These are phyloP conservation scores for Leishmania martiniquensis DNA, from an alignment of 208 protist genomes.

Conservation along the genomic window DNA sequence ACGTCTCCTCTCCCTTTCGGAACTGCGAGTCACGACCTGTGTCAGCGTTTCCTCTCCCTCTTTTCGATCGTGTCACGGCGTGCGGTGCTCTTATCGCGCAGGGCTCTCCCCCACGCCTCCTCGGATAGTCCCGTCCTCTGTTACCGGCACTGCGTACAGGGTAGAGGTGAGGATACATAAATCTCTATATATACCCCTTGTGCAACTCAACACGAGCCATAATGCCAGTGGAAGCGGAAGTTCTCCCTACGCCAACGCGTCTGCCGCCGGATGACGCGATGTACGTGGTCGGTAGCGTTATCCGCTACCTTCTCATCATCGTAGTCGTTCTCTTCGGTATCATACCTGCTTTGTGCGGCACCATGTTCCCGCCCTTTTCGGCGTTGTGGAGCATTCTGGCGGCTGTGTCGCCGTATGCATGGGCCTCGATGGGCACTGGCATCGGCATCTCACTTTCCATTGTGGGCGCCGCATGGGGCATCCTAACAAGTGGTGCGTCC, in stretches of 20 bases:
- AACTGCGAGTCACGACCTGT: background rate
- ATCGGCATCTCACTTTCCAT: constrained; percentile 87
- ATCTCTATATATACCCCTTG: background rate
- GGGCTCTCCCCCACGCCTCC: background rate
- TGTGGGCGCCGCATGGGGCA: constrained; percentile 88
- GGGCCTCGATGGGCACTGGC: constrained; percentile 80
- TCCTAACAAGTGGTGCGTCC: constrained; percentile 85
- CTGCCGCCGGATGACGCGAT: constrained; percentile 86
- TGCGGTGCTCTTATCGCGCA: background rate
- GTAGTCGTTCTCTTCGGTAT: constrained; percentile 78
- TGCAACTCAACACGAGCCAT: background rate
- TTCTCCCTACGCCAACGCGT: constrained; percentile 74
- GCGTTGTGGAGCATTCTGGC: constrained; percentile 77
- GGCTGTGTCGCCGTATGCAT: constrained; percentile 76
- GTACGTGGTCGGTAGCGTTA: constrained; percentile 53
- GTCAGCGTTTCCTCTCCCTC: background rate
- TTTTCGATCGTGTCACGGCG: background rate
- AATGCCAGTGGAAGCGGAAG: constrained; percentile 85
- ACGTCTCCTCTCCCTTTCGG: background rate
- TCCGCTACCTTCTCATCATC: constrained; percentile 53
- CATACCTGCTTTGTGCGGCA: constrained; percentile 74
- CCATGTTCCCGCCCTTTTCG: constrained; percentile 81
- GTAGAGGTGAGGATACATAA: background rate
- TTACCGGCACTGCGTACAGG: background rate
- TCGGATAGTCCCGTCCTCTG: background rate